Conservation (phyloP, 768 basidiomycete genomes). For the Kwoniella sp. region DNA sequence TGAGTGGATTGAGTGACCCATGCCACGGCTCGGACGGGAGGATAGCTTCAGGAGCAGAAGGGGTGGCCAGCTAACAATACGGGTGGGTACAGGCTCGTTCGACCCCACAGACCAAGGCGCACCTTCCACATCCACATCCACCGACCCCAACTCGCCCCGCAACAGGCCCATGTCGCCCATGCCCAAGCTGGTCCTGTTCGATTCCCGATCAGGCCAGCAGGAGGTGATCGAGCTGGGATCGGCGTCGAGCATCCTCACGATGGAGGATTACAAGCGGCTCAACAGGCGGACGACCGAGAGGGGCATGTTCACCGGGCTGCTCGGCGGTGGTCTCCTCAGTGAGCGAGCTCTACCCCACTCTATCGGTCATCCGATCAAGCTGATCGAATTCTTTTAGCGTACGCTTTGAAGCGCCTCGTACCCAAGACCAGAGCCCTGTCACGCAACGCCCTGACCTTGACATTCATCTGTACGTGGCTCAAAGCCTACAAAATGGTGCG, state of each 20-base stretch:
- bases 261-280: constrained; percentile 22
- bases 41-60: too few relatives aligned
- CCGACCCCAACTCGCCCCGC: too few relatives aligned
- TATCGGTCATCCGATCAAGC: neutral
- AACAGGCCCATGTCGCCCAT: constrained; percentile 1
- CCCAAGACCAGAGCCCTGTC: constrained; percentile 20
- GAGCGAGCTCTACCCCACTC: neutral
- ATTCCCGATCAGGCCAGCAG: constrained; percentile 12
- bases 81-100: constrained; percentile 2
- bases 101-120: constrained; percentile 3
- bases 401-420: constrained; percentile 11
- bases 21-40: too few relatives aligned
- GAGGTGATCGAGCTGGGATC: constrained; percentile 15
- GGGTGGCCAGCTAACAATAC: too few relatives aligned
- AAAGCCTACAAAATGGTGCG: too few relatives aligned
- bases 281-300: constrained; percentile 16
- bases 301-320: constrained; percentile 20
- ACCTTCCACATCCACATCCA: constrained; percentile 1
- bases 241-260: constrained; percentile 13
- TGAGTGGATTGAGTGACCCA: too few relatives aligned
- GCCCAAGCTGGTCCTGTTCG: constrained; percentile 14
- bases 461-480: constrained; percentile 17
- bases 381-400: constrained; percentile 8
- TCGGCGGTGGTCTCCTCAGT: constrained; percentile 23
- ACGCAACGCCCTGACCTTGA: constrained; percentile 17